Base-by-base conservation (phyloP, 2,329 filamentous ascomycete genomes). In the Phyllosticta paracitricarpa region DNA sequence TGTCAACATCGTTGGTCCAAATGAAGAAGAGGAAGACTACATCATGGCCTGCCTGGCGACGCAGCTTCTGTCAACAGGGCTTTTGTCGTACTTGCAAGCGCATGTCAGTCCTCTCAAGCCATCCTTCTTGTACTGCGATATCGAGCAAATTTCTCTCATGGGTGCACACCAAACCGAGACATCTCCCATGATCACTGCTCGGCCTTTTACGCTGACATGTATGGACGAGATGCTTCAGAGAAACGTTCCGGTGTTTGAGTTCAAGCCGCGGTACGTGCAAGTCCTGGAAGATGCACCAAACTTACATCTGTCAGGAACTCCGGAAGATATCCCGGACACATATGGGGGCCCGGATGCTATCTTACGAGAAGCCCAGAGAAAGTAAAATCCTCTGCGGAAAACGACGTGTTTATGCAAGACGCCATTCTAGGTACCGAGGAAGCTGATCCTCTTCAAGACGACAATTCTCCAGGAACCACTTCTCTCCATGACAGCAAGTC, bases 81-180 rank as follows among this genome's bases (percentile, higher is more conserved):
- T 63, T 30, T 51, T 63, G 7, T 61, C 58, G 2, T 63, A 63
- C 51, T 59, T 2, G 26, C 59, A 63, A 28, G 62, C 62, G 24
- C 62, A 63, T 54, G 17, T 59, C 8, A 59, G 40, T 1, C 33
- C 56, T n/a, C 22, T 63, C 2, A 59, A 48, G 10, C 59, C 59
- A 0, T 59, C 59, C 48, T 61, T 60, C 26, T 54, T 62, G n/a
- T 59, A 63, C 40, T n/a, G 2, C n/a, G 40, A 48, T 17, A 48
- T 48, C 19, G 51, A 30, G n/a, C n/a, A n/a, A n/a, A n/a, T n/a
- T n/a, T n/a, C n/a, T n/a, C n/a, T n/a, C n/a, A n/a, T n/a, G n/a
- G n/a, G n/a, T n/a, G n/a, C n/a, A 22, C 19, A 22, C 19, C 19
- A 22, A 22, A 22, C 19, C 19, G 19, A 22, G 1, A 22, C 19